A percentile compares a stretch with the other conserved stretches of the same genome.
Evolutionary conservation across 371 early-diverging fungal genomes (phyloP).

Genomic region (Lichtheimia ramosa): DNA sequence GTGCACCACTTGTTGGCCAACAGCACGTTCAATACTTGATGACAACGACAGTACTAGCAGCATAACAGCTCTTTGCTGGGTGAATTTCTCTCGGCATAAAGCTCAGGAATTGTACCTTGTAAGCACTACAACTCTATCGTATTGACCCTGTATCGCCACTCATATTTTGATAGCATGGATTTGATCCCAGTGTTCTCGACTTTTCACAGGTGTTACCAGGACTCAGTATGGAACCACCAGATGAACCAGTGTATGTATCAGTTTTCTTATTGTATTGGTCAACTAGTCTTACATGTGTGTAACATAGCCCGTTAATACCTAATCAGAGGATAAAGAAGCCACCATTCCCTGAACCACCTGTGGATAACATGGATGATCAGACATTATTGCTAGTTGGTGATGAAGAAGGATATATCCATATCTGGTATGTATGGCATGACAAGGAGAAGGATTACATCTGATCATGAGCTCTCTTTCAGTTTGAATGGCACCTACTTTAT

Average conservation of each 20-base stretch:
- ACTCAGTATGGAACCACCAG: slow-evolving; percentile 9
- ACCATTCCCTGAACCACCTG: slow-evolving; percentile 9
- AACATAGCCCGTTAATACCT: slow-evolving; percentile 2
- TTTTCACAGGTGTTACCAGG: slow-evolving; percentile 1
- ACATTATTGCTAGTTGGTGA: slow-evolving; percentile 8
- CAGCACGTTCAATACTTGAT: not conserved
- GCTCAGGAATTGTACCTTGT: not conserved
- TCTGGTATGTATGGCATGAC: not conserved
- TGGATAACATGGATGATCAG: not conserved
- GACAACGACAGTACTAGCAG: not conserved
- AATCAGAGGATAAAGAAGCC: slow-evolving; percentile 1
- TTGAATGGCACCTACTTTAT: slow-evolving; percentile 7
- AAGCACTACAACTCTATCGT: too few relatives aligned
- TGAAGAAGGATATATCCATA: slow-evolving; percentile 1
- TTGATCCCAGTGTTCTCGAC: slow-evolving; percentile 4
- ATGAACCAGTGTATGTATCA: slow-evolving; percentile 7
- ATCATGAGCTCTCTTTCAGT: not conserved
- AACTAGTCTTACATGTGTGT: not conserved
- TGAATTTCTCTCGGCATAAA: not conserved
- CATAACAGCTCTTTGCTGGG: slow-evolving; percentile 9
- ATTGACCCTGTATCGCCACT: too few relatives aligned
- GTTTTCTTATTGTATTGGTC: too few relatives aligned
- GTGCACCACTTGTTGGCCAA: not conserved
- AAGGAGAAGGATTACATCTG: not conserved
- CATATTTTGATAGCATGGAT: slow-evolving; percentile 1